phyloP scores from a whole-genome alignment of 768 basidiomycete species.

The Rhodosporidiobolus odoratus region DNA sequence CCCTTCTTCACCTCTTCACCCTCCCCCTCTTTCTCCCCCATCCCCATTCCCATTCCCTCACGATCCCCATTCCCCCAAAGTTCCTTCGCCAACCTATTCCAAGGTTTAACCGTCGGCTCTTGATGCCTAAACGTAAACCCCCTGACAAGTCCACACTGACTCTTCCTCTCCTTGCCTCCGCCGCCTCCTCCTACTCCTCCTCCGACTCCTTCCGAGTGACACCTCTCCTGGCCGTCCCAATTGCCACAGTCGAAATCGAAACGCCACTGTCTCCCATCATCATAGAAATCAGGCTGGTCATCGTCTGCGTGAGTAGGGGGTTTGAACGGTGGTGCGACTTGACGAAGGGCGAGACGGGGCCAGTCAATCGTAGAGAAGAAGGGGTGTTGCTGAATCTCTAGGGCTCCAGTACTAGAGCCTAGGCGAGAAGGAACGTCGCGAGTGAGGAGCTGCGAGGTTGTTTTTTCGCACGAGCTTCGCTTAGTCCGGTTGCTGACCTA shows the following conservation, averaged over 20 bases:
- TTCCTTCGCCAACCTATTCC: background rate
- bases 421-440: conserved; percentile 90
- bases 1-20: background rate
- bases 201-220: background rate
- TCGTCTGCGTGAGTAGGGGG: conserved; percentile 96
- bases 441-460: conserved; percentile 74
- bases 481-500: no score
- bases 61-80: background rate
- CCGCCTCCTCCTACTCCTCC: background rate
- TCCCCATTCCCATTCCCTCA: no score
- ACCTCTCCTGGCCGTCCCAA: background rate
- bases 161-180: background rate
- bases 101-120: background rate
- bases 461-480: no score
- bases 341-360: conserved; percentile 72
- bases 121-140: background rate
- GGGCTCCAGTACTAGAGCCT: conserved; percentile 77
- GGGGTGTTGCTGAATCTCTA: conserved; percentile 84
- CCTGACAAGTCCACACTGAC: background rate
- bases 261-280: conserved; percentile 20
- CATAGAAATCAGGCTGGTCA: conserved; percentile 71
- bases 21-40: background rate
- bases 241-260: conserved; percentile 1
- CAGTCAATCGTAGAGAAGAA: conserved; percentile 94
- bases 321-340: conserved; percentile 93